phyloP scores from a whole-genome alignment of 164 flowering plant genomes.

The Macadamia integrifolia region DNA sequence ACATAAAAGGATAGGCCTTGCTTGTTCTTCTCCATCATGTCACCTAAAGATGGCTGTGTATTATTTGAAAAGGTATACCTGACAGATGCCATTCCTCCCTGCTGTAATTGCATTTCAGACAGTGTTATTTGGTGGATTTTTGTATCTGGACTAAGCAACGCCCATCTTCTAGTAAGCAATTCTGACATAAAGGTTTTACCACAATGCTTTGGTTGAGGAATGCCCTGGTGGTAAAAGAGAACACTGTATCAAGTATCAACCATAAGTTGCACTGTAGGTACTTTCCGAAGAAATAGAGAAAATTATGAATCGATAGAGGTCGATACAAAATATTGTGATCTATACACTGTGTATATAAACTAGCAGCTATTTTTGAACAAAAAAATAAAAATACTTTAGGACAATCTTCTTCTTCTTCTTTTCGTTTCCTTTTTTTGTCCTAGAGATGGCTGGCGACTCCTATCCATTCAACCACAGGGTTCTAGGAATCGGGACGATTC shows the following conservation, averaged over 20 bases:
- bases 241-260: background rate
- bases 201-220: slow-evolving; percentile 15
- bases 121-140: slow-evolving; percentile 57
- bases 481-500: no score
- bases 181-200: slow-evolving; percentile 33
- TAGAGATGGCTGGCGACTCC: no score
- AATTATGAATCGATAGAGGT: no score
- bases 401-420: no score
- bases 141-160: slow-evolving; percentile 51
- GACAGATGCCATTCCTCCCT: slow-evolving; percentile 15
- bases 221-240: slow-evolving; percentile 18
- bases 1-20: slow-evolving; percentile 50
- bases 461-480: no score
- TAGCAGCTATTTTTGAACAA: no score
- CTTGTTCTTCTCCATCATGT: slow-evolving; percentile 17
- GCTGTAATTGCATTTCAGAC: slow-evolving; percentile 16
- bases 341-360: no score
- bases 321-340: no score
- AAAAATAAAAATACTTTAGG: no score
- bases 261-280: background rate
- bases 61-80: slow-evolving; percentile 35
- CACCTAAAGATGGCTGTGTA: slow-evolving; percentile 38
- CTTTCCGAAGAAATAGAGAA: no score
- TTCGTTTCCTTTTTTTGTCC: no score
- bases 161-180: slow-evolving; percentile 78